Evolutionary conservation across 1,284 basidiomycete genomes (phyloP).

Genomic region (Ganoderma multipileum): DNA sequence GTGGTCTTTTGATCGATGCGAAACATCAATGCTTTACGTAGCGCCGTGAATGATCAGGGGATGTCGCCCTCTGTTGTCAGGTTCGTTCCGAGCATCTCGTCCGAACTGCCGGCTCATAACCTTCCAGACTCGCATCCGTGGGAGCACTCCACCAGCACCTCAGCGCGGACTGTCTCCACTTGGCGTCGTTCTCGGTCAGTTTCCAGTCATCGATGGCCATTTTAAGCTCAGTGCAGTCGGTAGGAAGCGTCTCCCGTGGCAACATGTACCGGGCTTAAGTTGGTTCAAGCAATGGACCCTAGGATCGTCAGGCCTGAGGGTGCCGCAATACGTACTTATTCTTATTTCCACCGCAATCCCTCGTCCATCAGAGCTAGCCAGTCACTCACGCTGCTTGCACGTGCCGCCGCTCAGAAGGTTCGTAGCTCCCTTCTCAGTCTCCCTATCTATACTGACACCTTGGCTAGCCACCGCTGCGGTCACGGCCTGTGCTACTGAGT

Average conservation of each 20-base stretch:
- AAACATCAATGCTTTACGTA: neutral
- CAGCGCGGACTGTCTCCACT: neutral
- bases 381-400: neutral
- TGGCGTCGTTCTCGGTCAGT: neutral
- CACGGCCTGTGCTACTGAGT: neutral
- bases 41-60: neutral
- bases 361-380: neutral
- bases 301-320: neutral
- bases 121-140: neutral
- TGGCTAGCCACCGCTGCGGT: neutral
- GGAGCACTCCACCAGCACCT: neutral
- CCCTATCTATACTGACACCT: neutral
- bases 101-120: neutral
- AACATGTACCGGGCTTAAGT: neutral
- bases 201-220: neutral
- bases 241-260: neutral
- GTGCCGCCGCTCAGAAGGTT: neutral
- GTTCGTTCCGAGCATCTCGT: constrained; percentile 3
- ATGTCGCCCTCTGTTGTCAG: neutral
- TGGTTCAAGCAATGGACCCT: neutral
- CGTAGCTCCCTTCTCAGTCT: neutral
- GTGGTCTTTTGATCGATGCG: neutral
- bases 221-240: neutral
- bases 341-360: neutral
- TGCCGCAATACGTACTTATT: neutral